Percentiles rank a stretch among this genome's conserved stretches.
Evolutionary conservation across 805 yeast genomes (phyloP).

Genomic region (Kodamaea leandrae): DNA sequence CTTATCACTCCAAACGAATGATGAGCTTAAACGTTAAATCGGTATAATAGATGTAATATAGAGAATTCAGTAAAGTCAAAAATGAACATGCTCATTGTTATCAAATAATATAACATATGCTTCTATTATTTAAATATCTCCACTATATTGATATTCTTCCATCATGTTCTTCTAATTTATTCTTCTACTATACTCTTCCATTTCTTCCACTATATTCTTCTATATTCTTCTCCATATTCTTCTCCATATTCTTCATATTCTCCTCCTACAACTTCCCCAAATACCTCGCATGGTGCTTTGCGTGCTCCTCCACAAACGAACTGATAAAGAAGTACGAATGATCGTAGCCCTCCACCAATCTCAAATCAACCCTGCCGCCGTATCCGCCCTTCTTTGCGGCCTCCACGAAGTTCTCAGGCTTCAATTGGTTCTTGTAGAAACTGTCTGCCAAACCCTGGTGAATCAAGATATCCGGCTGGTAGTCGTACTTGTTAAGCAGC

Average conservation of each 20-base stretch:
- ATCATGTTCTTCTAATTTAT: too few relatives aligned
- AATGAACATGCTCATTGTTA: too few relatives aligned
- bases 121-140: too few relatives aligned
- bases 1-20: too few relatives aligned
- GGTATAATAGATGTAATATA: too few relatives aligned
- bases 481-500: constrained; percentile 46
- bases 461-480: constrained; percentile 62
- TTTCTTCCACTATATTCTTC: too few relatives aligned
- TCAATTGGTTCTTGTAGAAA: constrained; percentile 67
- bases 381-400: constrained; percentile 58
- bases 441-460: constrained; percentile 81
- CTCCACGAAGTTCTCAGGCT: constrained; percentile 67
- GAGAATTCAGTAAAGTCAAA: too few relatives aligned
- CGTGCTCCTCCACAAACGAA: constrained; percentile 77
- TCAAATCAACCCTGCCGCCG: constrained; percentile 57
- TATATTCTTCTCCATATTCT: not conserved
- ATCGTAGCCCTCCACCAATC: constrained; percentile 78
- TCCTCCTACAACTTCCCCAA: constrained; percentile 28
- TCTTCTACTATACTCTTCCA: too few relatives aligned
- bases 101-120: too few relatives aligned
- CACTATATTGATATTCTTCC: too few relatives aligned
- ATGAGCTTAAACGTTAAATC: too few relatives aligned
- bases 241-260: not conserved
- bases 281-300: constrained; percentile 79
- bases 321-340: constrained; percentile 88